phyloP scores from a whole-genome alignment of 2,329 filamentous ascomycete species.

The Venturia effusa region DNA sequence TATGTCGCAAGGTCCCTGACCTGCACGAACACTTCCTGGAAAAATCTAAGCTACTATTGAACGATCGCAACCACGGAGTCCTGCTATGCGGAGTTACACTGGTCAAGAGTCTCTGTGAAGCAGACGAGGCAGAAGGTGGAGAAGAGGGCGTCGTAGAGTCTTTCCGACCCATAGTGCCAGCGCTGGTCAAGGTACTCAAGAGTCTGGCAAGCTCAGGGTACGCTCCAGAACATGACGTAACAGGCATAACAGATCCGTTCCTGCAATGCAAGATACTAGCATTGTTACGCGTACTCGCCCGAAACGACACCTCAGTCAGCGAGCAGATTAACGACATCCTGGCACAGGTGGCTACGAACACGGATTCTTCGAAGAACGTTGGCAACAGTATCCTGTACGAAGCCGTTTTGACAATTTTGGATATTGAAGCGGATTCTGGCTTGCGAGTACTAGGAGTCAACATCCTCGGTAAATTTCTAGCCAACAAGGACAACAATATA shows the following conservation, averaged over 20 bases:
- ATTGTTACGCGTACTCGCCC: constrained; percentile 72
- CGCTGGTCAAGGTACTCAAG: constrained; percentile 83
- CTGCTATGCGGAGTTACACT: constrained; percentile 85
- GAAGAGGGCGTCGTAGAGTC: constrained; percentile 83
- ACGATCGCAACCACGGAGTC: constrained; percentile 93
- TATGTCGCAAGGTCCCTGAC: constrained; percentile 96
- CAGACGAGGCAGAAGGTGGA: constrained; percentile 84
- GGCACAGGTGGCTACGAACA: constrained; percentile 95
- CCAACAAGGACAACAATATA: constrained; percentile 99
- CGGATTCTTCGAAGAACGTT: constrained; percentile 95
- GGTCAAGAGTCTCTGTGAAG: constrained; percentile 85
- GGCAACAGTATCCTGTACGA: constrained; percentile 98
- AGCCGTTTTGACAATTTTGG: constrained; percentile 89
- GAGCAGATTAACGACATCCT: constrained; percentile 98
- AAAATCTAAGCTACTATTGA: constrained; percentile 77
- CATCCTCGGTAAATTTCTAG: constrained; percentile 93
- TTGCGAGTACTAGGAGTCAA: constrained; percentile 92
- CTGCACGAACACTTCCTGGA: constrained; percentile 95
- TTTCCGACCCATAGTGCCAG: constrained; percentile 77
- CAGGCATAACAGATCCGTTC: constrained; percentile 95
- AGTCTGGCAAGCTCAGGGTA: constrained; percentile 90
- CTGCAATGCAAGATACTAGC: constrained; percentile 92
- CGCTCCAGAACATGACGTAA: constrained; percentile 95
- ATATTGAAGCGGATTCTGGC: constrained; percentile 95
- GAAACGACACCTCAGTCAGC: constrained; percentile 76